Base-by-base conservation (phyloP, 1,139 yeast genomes). In the Yamadazyma conglobata region DNA sequence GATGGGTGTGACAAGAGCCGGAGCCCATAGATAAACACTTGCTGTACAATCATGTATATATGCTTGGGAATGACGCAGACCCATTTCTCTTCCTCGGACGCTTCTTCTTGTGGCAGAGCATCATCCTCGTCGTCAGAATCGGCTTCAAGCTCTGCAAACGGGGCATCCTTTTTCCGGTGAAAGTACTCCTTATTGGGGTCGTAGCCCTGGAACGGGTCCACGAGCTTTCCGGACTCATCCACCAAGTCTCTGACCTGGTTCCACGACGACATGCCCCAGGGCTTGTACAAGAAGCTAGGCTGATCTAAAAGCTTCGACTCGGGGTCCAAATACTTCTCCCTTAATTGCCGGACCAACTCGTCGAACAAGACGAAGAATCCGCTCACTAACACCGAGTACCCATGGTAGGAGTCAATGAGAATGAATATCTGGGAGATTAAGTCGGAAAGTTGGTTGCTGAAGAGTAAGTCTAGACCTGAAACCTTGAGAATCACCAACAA, bases 401-500 rank as follows among this genome's bases (percentile, higher is more conserved):
- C 94, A 57, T 89, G 95, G 46, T 81, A 89, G 25, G 79, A 68
- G 53, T 91, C 97, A 29, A 91, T 64, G 19, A 88, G 59, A 8
- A 79, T 77, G 53, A 91, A 86, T 43, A 87, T 70, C 9, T 88
- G 77, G 21, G 77, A 73, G 6, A 89, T 60, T 1, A 89, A 64
- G 53, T 89, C 97, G 32, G 68, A 75, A 34, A 89, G 64, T 36
- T 77, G 86, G 25, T 77, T 75, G 6, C 50, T 43, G 31, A 48
- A 45, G 6, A 88, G 60, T 16, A 87, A 60, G 22, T 72, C 64
- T 9, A 73, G 60, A 0, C 96, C 96, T 0, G 89, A 80, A 19
- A 88, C 64, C 42, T 70, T 74, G 13, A 85, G 64, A 22, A 88
- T 57, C 5, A 86, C 78, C 32, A 81, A 64, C 18, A 88, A 59